phyloP scores from a whole-genome alignment of 768 basidiomycete species.

The Termitomyces sp. region DNA sequence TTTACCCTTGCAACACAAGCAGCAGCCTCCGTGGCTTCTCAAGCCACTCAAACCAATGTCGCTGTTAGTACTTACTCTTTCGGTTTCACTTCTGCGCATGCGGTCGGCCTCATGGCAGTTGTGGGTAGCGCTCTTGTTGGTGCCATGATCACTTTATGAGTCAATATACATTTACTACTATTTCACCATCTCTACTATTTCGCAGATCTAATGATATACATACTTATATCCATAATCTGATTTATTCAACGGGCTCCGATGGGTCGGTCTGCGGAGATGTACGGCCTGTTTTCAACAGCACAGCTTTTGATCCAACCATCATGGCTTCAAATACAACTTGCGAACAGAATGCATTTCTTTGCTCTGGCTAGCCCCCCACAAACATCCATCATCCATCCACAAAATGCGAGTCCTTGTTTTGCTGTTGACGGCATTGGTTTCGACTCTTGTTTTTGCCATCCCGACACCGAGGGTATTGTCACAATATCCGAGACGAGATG shows the following conservation, averaged over 20 bases:
- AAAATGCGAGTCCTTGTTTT: constrained; percentile 9
- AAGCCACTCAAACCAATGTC: constrained; percentile 19
- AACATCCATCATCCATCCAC: not conserved
- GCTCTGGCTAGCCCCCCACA: constrained; percentile 16
- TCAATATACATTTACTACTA: not conserved
- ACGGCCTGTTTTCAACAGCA: too few relatives aligned
- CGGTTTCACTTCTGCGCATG: constrained; percentile 25
- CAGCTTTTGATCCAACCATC: not conserved
- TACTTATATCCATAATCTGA: not conserved
- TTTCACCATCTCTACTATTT: not conserved
- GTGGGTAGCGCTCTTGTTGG: constrained; percentile 37
- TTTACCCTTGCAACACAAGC: constrained; percentile 47
- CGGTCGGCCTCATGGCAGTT: constrained; percentile 32
- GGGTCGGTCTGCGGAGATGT: not conserved
- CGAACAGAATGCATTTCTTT: not conserved
- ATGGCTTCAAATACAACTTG: not conserved
- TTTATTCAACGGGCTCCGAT: not conserved
- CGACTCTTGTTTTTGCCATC: not conserved
- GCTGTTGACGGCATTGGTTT: constrained; percentile 17
- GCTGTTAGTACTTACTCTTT: constrained; percentile 21
- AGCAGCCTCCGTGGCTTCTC: constrained; percentile 22
- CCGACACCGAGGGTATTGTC: not conserved
- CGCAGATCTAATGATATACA: not conserved
- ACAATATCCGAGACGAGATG: not conserved
- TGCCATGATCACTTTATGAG: constrained; percentile 34